A percentile compares a stretch with the other conserved stretches of the same genome.
phyloP scores from a whole-genome alignment of 768 basidiomycete genomes.

The Phaffia australis region DNA sequence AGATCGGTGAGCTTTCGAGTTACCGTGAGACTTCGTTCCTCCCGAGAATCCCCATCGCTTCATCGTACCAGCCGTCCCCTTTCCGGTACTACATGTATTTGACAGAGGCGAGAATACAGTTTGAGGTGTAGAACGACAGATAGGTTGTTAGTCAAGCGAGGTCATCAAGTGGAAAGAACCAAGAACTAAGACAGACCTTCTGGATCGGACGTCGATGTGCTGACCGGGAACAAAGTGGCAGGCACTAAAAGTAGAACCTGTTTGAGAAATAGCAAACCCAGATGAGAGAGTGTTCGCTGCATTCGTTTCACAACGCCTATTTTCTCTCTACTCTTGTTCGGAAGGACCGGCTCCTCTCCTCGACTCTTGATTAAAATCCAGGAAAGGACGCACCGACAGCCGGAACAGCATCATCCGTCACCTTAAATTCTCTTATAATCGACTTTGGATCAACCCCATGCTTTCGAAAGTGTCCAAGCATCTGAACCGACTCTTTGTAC shows the following conservation, averaged over 20 bases:
- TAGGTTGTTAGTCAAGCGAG: background rate
- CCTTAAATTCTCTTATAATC: conserved; percentile 74
- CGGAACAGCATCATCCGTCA: conserved; percentile 78
- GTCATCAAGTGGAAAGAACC: conserved; percentile 1
- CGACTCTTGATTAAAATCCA: background rate
- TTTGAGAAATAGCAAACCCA: background rate
- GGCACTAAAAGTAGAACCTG: conserved; percentile 80
- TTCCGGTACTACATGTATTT: conserved; percentile 60
- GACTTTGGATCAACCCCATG: conserved; percentile 72
- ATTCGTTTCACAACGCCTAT: background rate
- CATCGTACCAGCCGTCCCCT: conserved; percentile 95
- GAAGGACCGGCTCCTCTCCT: too few relatives aligned
- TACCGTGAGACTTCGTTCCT: conserved; percentile 86
- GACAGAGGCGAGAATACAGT: conserved; percentile 5
- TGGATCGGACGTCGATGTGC: conserved; percentile 58
- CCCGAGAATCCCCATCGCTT: conserved; percentile 91
- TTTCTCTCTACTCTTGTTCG: background rate
- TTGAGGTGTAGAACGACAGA: background rate
- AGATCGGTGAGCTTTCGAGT: conserved; percentile 84
- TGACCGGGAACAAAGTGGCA: conserved; percentile 96
- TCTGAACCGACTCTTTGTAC: conserved; percentile 59
- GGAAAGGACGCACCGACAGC: conserved; percentile 64
- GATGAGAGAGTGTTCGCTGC: background rate
- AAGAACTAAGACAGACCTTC: background rate
- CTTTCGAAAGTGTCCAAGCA: conserved; percentile 80